These are phyloP conservation scores for Musa itinerans DNA, from an alignment of 176 grass and related monocot species.

Conservation along the genomic window DNA sequence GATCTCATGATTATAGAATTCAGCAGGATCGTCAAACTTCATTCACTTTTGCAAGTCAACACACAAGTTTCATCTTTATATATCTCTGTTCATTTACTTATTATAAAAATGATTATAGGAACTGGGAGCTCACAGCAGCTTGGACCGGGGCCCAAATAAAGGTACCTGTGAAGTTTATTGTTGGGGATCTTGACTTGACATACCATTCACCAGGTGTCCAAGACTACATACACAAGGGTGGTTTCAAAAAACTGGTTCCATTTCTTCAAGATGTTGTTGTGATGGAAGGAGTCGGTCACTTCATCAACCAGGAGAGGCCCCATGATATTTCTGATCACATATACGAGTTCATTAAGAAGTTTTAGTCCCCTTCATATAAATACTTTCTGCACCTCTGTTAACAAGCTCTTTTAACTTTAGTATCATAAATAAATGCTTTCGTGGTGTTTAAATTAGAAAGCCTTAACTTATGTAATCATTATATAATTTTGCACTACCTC, in stretches of 20 bases:
- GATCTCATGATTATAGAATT: background rate
- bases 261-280: conserved; percentile 10
- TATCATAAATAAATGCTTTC: background rate
- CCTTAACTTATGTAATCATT: background rate
- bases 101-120: background rate
- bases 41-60: background rate
- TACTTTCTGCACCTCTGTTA: background rate
- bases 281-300: conserved; percentile 13
- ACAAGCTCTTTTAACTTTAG: background rate
- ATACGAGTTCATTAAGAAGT: conserved; percentile 7
- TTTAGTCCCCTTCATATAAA: background rate
- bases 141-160: conserved; percentile 4
- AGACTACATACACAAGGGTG: conserved; percentile 13
- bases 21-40: background rate
- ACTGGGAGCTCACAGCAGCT: conserved; percentile 12
- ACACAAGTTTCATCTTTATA: background rate
- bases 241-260: background rate
- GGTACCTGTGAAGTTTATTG: conserved; percentile 10
- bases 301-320: conserved; percentile 17
- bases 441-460: background rate
- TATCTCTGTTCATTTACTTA: background rate
- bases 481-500: no score
- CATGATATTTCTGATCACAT: conserved; percentile 5
- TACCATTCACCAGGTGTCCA: conserved; percentile 3
- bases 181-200: conserved; percentile 6